These are phyloP conservation scores for Stygiomarasmius scandens DNA, from an alignment of 1,284 basidiomycete genomes.

Conservation along the genomic window DNA sequence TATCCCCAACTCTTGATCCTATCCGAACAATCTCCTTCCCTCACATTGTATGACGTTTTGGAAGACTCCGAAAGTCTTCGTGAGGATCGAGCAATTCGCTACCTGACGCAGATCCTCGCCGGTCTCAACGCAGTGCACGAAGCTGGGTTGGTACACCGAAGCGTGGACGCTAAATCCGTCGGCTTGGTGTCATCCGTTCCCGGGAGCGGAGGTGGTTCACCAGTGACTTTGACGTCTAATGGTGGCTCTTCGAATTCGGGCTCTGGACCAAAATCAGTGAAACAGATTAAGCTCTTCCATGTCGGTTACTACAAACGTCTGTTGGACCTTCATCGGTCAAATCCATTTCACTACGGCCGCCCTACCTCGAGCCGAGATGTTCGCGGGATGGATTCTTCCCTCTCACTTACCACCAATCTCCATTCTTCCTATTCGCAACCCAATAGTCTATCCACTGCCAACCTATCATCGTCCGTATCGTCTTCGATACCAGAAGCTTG, in stretches of 20 bases:
- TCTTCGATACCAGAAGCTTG: no score
- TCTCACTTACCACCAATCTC: no score
- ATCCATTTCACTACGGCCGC: constrained; percentile 62
- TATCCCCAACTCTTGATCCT: constrained; percentile 55
- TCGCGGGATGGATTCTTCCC: no score
- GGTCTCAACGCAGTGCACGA: constrained; percentile 68
- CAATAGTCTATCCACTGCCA: no score
- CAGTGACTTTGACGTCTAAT: no score
- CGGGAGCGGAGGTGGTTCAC: background rate
- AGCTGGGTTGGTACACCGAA: constrained; percentile 65
- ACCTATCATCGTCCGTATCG: no score
- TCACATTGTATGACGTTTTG: constrained; percentile 68
- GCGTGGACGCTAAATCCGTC: constrained; percentile 58
- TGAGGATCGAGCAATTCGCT: constrained; percentile 71
- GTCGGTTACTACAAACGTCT: constrained; percentile 65
- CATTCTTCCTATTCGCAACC: no score
- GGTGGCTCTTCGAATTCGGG: no score
- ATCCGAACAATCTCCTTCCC: constrained; percentile 62
- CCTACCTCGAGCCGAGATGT: no score
- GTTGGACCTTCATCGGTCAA: constrained; percentile 73
- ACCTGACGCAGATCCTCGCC: constrained; percentile 67
- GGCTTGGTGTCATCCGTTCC: constrained; percentile 50
- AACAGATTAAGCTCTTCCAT: constrained; percentile 67
- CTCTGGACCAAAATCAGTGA: constrained; percentile 31
- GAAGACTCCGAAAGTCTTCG: constrained; percentile 67